Evolutionary conservation across 345 rosid genomes (phyloP), one percentile per base, ranked within the genome.

Genomic region (Psidium friedrichsthalianum): DNA sequence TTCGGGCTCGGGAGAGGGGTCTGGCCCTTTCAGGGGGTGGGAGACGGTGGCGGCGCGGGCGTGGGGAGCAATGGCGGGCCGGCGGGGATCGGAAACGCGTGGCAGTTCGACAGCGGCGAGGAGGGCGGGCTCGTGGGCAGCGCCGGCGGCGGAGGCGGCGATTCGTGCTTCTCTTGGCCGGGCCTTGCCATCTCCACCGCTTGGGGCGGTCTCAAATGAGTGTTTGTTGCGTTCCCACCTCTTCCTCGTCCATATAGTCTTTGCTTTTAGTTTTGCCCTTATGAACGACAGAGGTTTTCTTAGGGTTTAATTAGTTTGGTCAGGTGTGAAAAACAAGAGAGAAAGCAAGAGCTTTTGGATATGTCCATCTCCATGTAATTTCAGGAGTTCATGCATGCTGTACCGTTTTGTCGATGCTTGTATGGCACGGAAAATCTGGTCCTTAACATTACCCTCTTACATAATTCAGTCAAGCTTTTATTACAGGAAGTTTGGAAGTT

Each of bases 131-230:
- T 69, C 47, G 47, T 69, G 44, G 96, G 92, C 20, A 96, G 91
- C 8, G 96, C 92, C 42, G 83, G 61, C 82, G 95, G 74, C 21
- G 74, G 74, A 16, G 76, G 44, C 74, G 95, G 94, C 57, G 94
- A 93, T 32, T 96, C 95, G 87, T 94, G 95, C 91, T 95, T 94
- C 82, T 86, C 95, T 53, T 97, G 98, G 99, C 97, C 97, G n/a
- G 98, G 95, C 82, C 94, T 94, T 25, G 97, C 99, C 27, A 97
- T 97, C 86, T 94, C 98, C 25, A 94, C 98, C 24, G 78, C 78
- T 16, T 69, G 78, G 78, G 18, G 78, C 78, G 78, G 78, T 4
- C 78, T 69, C 78, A 69, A 69, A 69, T 69, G 78, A 69, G 78
- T 9, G n/a, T 11, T 24, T 49, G 54, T 81, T 24, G 47, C 32